Evolutionary conservation across 2,329 filamentous ascomycete genomes (phyloP), one percentile per base, ranked within the genome.

Genomic region (Aspergillus sergii): DNA sequence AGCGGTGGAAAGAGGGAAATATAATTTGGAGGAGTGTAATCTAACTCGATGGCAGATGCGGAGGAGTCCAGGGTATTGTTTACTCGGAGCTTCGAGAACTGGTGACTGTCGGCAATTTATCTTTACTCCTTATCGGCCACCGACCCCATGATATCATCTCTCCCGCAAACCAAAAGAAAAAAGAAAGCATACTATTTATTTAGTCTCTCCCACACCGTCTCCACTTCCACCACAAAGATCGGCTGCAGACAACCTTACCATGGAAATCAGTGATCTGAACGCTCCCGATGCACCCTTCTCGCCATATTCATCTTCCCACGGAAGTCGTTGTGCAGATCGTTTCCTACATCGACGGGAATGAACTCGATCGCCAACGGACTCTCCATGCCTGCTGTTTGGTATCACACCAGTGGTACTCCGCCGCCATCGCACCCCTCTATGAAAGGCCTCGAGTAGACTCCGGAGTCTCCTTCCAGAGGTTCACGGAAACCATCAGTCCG

Each of bases 371-470:
- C 4, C 86, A 88, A 72, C 56, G 65, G 9, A 78, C 79, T 2
- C 76, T 89, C 19, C 78, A 81, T 59, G 78, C 80, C 4, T 86
- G 85, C 71, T 85, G 84, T 68, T 76, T 85, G 9, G 76, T 86
- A 7, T 84, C 79, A 4, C 81, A 79, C 34, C 82, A 86, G 66
- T 89, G 86, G 86, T 87, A 89, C 69, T 77, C 80, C 5, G 80
- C 82, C 14, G 81, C 82, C 0, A 77, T 87, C 10, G 73, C 78
- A 0, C 74, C 78, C 14, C 81, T 89, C 14, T 89, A 89, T 70
- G 75, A 78, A 28, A 72, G 72, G 2, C 87, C 87, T 3, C 74
- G 78, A 53, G 76, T 89, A 7, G 73, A 75, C n/a, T 62, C 63
- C 6, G 84, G 85, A 16, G 75, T 74, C 30, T 83, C 84, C 62